Conservation (phyloP, 139 green algal genomes). For the Eudorina sp. region DNA sequence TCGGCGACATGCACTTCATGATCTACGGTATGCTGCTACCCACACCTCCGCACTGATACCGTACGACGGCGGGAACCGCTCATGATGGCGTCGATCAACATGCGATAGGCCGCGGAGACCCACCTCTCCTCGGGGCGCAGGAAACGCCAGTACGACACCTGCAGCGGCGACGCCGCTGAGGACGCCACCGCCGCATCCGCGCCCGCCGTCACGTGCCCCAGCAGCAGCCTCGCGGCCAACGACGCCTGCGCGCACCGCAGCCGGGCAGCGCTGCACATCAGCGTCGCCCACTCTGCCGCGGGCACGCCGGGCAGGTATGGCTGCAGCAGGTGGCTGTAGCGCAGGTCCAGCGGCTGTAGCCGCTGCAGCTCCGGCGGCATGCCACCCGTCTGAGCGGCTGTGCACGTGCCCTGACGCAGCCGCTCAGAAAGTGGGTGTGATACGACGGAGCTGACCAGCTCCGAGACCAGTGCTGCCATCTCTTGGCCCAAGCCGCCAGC, state of each 20-base stretch:
- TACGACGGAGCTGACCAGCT: conserved; percentile 2
- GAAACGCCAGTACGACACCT: conserved; percentile 74
- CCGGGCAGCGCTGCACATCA: not conserved
- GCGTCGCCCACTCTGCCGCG: not conserved
- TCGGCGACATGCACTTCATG: not conserved
- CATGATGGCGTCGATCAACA: not conserved
- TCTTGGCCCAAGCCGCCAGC: not conserved
- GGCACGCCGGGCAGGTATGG: conserved; percentile 21
- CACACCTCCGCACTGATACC: too few relatives aligned
- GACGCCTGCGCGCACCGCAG: not conserved
- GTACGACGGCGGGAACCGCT: too few relatives aligned
- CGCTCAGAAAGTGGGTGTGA: conserved; percentile 22
- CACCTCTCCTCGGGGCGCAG: conserved; percentile 62
- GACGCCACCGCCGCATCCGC: conserved; percentile 34
- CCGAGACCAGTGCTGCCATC: conserved; percentile 47
- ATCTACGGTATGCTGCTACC: not conserved
- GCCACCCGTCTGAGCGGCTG: not conserved
- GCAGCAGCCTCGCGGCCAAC: conserved; percentile 29
- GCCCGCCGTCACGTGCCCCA: conserved; percentile 27
- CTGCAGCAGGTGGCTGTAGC: conserved; percentile 33
- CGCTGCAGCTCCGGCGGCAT: conserved; percentile 43
- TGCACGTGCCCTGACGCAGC: not conserved
- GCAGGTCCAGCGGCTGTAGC: conserved; percentile 50
- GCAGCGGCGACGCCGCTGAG: conserved; percentile 42
- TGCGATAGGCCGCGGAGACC: too few relatives aligned